Evolutionary conservation across 1,284 basidiomycete species (phyloP).

Genomic region (Irpex lacteus): DNA sequence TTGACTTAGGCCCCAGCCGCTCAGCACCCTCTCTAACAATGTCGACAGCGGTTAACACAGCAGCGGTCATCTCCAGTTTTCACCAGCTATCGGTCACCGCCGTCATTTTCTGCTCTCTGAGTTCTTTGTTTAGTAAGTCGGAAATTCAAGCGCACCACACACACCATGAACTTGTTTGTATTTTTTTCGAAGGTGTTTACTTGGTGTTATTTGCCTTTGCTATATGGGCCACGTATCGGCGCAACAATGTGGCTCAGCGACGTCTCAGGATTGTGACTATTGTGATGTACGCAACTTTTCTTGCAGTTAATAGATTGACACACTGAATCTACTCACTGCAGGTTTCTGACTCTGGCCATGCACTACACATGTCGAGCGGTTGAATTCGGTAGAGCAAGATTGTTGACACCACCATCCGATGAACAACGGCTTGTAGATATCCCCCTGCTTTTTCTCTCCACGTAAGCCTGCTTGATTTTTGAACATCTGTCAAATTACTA

Average conservation of each 20-base stretch:
- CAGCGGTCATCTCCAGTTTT: background rate
- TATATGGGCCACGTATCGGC: slow-evolving; percentile 17
- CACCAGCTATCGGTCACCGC: background rate
- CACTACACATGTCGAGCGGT: slow-evolving; percentile 5
- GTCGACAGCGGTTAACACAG: background rate
- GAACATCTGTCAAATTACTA: background rate
- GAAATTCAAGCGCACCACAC: background rate
- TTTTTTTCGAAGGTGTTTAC: slow-evolving; percentile 18
- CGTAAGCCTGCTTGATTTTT: background rate
- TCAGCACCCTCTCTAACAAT: background rate
- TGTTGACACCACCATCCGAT: background rate
- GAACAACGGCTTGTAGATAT: background rate
- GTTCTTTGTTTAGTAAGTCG: slow-evolving; percentile 4
- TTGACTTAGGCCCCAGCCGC: background rate
- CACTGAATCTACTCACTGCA: background rate
- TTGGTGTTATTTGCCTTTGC: slow-evolving; percentile 18
- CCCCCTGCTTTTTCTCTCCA: slow-evolving; percentile 2
- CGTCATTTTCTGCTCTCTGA: background rate
- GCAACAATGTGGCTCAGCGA: background rate
- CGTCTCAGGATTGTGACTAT: slow-evolving; percentile 17
- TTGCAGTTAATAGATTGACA: background rate
- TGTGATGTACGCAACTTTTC: slow-evolving; percentile 10
- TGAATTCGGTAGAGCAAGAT: background rate
- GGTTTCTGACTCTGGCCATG: slow-evolving; percentile 1
- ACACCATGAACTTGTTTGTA: background rate